Percentiles rank a stretch among this genome's conserved stretches.
Conservation (phyloP, 306 rosid genomes). For the Oxytropis ochrocephala region DNA sequence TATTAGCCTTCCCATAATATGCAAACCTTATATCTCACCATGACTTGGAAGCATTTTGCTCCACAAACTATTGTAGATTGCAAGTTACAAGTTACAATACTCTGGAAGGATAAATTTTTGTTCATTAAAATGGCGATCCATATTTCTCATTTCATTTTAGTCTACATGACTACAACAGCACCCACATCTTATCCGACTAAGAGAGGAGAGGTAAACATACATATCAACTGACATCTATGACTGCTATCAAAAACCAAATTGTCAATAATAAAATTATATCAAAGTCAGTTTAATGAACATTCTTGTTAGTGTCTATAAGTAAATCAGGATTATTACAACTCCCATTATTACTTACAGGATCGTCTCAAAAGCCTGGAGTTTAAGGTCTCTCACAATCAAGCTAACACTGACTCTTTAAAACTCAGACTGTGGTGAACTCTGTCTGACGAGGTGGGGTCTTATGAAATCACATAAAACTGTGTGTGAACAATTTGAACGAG, state of each 20-base stretch:
- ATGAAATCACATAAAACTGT: neutral
- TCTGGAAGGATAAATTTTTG: neutral
- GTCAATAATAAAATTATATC: neutral
- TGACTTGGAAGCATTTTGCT: neutral
- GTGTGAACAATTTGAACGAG: neutral
- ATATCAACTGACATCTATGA: slow-evolving; percentile 4
- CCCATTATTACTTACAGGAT: neutral
- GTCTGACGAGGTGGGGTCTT: neutral
- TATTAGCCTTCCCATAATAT: neutral
- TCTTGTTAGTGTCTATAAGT: neutral
- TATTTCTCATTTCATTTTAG: neutral
- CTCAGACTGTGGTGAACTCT: neutral
- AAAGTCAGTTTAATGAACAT: neutral
- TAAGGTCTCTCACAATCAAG: neutral
- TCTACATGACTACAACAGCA: neutral
- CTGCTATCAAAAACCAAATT: neutral
- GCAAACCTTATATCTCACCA: neutral
- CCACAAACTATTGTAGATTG: neutral
- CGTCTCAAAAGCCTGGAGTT: neutral
- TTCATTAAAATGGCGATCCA: neutral
- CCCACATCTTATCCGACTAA: neutral
- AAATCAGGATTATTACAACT: neutral
- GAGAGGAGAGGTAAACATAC: neutral
- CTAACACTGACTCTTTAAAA: neutral
- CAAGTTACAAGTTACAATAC: neutral